Conservation (phyloP, 768 basidiomycete genomes). For the Boletus insuetus region DNA sequence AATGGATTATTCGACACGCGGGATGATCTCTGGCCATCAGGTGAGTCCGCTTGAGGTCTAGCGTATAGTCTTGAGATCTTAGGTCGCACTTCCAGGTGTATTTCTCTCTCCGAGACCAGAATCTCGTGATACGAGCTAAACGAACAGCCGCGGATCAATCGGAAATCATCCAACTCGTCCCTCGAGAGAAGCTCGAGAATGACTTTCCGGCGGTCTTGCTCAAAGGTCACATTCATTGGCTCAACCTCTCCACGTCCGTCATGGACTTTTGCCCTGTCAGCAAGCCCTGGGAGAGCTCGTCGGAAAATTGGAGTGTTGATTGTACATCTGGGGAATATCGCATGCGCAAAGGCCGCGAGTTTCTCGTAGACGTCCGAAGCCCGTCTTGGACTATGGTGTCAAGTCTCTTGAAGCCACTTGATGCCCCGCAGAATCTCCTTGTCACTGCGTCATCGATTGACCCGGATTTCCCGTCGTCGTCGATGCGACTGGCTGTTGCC, state of each 20-base stretch:
- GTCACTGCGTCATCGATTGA: slow-evolving; percentile 9
- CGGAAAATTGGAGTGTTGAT: slow-evolving; percentile 26
- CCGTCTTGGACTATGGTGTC: slow-evolving; percentile 28
- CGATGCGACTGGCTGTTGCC: slow-evolving; percentile 23
- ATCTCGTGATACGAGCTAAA: slow-evolving; percentile 23
- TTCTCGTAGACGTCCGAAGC: slow-evolving; percentile 30
- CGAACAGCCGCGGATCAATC: background rate
- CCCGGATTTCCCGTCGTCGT: background rate
- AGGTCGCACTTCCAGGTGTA: slow-evolving; percentile 13
- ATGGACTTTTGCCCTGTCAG: slow-evolving; percentile 29
- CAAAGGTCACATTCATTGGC: slow-evolving; percentile 28
- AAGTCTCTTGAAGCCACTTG: slow-evolving; percentile 22
- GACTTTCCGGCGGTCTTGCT: slow-evolving; percentile 30
- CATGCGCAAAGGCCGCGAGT: slow-evolving; percentile 3
- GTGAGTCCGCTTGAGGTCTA: slow-evolving; percentile 6
- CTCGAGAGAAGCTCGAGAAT: slow-evolving; percentile 17
- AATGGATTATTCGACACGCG: slow-evolving; percentile 24
- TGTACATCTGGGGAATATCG: slow-evolving; percentile 5
- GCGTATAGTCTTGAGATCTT: background rate
- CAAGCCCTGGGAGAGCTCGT: slow-evolving; percentile 23
- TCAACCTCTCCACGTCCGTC: slow-evolving; percentile 19
- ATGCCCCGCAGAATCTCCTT: slow-evolving; percentile 21
- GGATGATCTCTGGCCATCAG: slow-evolving; percentile 15
- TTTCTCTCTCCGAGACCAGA: slow-evolving; percentile 17
- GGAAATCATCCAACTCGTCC: slow-evolving; percentile 20